A percentile compares a stretch with the other conserved stretches of the same genome.
Conservation (phyloP, 768 basidiomycete genomes). For the Calocybe gangraenosa region DNA sequence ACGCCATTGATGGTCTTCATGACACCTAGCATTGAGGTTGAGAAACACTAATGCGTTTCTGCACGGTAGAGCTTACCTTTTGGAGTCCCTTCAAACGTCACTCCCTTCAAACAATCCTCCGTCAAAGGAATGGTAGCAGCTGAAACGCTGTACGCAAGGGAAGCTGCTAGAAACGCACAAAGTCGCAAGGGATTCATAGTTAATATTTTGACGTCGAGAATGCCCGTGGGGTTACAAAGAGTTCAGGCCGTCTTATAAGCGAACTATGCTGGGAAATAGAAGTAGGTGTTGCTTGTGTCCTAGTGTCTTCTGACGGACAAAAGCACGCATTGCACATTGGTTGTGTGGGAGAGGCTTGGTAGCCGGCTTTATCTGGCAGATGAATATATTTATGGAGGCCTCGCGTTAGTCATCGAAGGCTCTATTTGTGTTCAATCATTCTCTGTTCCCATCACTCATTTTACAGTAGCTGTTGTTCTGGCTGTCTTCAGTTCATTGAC, state of each 20-base stretch:
- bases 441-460: no score
- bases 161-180: slow-evolving; percentile 1
- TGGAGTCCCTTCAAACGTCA: slow-evolving; percentile 15
- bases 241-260: background rate
- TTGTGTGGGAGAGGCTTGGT: no score
- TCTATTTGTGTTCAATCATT: no score
- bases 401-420: no score
- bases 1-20: slow-evolving; percentile 15
- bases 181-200: slow-evolving; percentile 7
- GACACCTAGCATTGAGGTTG: slow-evolving; percentile 1
- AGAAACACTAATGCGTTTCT: background rate
- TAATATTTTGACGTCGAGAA: no score
- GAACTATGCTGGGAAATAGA: background rate
- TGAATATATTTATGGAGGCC: no score
- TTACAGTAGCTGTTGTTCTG: no score
- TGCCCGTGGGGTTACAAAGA: no score
- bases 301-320: background rate
- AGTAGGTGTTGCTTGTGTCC: background rate
- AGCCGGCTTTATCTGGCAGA: no score
- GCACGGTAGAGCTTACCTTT: slow-evolving; percentile 1
- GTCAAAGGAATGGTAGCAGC: slow-evolving; percentile 11
- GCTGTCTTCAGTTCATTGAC: no score
- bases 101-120: slow-evolving; percentile 14
- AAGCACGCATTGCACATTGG: no score
- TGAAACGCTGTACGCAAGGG: background rate